Percentiles rank a stretch among this genome's conserved stretches.
These are phyloP conservation scores for Aquilaria agallochum DNA, from an alignment of 441 rosid genomes.

Conservation along the genomic window DNA sequence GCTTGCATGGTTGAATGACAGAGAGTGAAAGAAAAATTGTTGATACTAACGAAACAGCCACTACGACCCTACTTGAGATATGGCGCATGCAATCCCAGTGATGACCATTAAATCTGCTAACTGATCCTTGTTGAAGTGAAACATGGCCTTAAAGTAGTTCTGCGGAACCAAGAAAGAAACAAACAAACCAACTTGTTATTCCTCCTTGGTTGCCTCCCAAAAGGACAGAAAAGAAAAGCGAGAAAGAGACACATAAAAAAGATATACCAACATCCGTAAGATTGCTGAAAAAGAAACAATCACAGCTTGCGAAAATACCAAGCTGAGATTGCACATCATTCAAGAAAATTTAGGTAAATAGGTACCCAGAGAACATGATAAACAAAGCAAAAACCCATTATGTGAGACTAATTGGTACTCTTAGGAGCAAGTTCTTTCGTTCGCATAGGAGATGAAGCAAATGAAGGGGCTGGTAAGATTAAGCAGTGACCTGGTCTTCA, in stretches of 20 bases:
- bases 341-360: not conserved
- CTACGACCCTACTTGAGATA: conserved; percentile 60
- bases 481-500: conserved; percentile 54
- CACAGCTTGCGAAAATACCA: conserved; percentile 66
- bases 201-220: not conserved
- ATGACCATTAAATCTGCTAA: conserved; percentile 90
- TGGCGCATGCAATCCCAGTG: conserved; percentile 67
- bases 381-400: not conserved
- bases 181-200: conserved; percentile 1
- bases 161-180: conserved; percentile 18
- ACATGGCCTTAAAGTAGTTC: conserved; percentile 86
- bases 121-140: conserved; percentile 80
- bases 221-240: too few species aligned
- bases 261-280: conserved; percentile 58
- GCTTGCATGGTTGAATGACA: too few species aligned
- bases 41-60: too few species aligned
- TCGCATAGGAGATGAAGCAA: too few species aligned
- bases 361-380: not conserved
- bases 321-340: conserved; percentile 30
- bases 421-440: too few species aligned
- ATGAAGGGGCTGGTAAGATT: too few species aligned
- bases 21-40: too few species aligned
- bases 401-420: not conserved
- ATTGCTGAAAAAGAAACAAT: conserved; percentile 67
- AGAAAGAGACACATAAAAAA: not conserved